phyloP scores from a whole-genome alignment of 345 rosid genomes.

The Euphorbia tirucalli region DNA sequence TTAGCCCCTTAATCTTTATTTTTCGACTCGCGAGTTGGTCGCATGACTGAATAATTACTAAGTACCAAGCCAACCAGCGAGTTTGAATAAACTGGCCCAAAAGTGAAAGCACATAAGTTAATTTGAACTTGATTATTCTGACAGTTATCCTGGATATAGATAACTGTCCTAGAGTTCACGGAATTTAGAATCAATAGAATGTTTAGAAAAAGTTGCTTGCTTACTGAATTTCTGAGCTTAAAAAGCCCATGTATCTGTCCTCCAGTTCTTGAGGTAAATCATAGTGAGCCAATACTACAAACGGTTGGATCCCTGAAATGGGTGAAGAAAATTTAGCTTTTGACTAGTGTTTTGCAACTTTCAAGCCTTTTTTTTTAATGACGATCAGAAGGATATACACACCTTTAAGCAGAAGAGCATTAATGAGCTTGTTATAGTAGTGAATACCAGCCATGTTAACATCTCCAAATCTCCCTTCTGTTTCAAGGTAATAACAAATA shows the following conservation, averaged over 20 bases:
- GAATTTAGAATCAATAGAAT: not conserved
- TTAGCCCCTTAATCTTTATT: too few species aligned
- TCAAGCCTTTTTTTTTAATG: too few species aligned
- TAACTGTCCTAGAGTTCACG: too few species aligned
- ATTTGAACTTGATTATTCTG: too few species aligned
- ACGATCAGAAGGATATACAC: not conserved
- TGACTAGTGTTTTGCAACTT: not conserved
- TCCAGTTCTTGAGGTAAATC: constrained; percentile 24
- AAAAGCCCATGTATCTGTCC: constrained; percentile 20
- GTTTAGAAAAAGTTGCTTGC: not conserved
- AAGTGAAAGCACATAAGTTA: too few species aligned
- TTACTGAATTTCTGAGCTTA: constrained; percentile 21
- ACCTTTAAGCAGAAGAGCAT: constrained; percentile 20
- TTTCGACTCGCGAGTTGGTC: too few species aligned
- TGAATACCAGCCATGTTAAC: constrained; percentile 18
- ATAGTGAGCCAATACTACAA: constrained; percentile 16
- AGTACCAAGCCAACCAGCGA: too few species aligned
- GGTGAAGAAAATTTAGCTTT: not conserved
- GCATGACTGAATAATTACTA: too few species aligned
- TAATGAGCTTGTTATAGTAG: constrained; percentile 21
- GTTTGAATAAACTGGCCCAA: too few species aligned
- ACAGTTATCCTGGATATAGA: too few species aligned
- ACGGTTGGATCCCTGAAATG: constrained; percentile 17
- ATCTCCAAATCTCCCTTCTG: constrained; percentile 25
- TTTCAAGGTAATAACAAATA: not conserved